Base-by-base conservation (phyloP, 805 yeast species). In the Schizosaccharomyces japonicus region DNA sequence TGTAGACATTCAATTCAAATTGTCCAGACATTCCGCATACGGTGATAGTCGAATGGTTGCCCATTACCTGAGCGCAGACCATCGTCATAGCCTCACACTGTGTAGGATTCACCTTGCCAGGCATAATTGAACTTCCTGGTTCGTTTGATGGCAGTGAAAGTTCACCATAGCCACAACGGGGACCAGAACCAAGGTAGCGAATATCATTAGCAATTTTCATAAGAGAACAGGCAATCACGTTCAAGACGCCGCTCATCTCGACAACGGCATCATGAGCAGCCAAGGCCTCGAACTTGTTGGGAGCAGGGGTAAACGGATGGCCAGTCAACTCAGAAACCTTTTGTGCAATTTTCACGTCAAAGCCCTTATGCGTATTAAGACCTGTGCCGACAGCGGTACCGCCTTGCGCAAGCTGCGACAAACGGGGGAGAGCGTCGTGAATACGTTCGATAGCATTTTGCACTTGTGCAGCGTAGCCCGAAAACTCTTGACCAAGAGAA, bases 381-480 rank as follows among this genome's bases (percentile, higher is more conserved):
- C 98, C 98, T 49, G 98, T 90, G 58, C 98, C 98, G 49, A 90
- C 98, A 52, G 98, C 98, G 52, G 98, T 90, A 69, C 98, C 98
- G 69, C 98, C 98, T 71, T 90, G 98, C 45, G 98, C 98, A 56
- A 90, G 73, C 62, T 62, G 75, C 58, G 77, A 71, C 62, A 90
- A 71, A 65, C 76, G 75, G 55, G 81, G 81, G 54, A 90, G 72
- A 47, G 78, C 64, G 52, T 67, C 66, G 68, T 83, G 82, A 51
- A 90, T 79, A 63, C 98, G 75, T 55, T 67, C 78, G 55, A 90
- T 78, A 62, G 95, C 96, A 62, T 84, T 81, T 57, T 80, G 73
- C 54, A 90, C 64, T 69, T 90, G 98, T 63, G 81, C 87, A 48
- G 79, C 94, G 67, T 90, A 90, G 52, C 98, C 98, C 49, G 87